Conservation (phyloP, 441 rosid genomes). For the Brassica hybrid region DNA sequence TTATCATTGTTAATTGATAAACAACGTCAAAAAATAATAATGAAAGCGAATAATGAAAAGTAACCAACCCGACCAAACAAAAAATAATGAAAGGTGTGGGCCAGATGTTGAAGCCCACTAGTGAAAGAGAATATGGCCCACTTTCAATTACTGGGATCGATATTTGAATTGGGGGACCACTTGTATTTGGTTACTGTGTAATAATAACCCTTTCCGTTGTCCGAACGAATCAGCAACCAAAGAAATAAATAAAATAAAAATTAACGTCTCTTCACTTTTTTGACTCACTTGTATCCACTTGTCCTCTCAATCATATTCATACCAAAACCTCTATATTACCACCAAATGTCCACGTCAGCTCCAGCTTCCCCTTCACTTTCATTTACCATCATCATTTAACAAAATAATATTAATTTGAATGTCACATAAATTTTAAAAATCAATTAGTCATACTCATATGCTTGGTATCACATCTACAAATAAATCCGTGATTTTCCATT, state of each 20-base stretch:
- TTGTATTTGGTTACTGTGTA: conserved; percentile 20
- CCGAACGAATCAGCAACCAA: conserved; percentile 32
- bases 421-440: background rate
- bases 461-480: conserved; percentile 3
- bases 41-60: conserved; percentile 16
- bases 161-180: conserved; percentile 33
- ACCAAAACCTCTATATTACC: conserved; percentile 24
- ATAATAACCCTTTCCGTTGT: conserved; percentile 25
- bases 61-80: conserved; percentile 24
- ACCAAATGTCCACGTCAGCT: conserved; percentile 38
- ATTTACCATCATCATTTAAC: background rate
- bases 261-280: conserved; percentile 39
- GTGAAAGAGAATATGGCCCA: conserved; percentile 37
- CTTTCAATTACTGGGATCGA: conserved; percentile 10
- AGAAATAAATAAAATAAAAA: background rate
- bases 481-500: conserved; percentile 1
- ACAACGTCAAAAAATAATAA: conserved; percentile 1
- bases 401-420: background rate
- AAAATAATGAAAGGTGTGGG: conserved; percentile 35
- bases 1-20: background rate
- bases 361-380: conserved; percentile 30
- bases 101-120: conserved; percentile 44
- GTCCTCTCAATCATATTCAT: conserved; percentile 37
- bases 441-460: conserved; percentile 4
- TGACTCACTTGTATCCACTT: conserved; percentile 42